Evolutionary conservation across 2,329 filamentous ascomycete species (phyloP), one percentile per base, ranked within the genome.

Genomic region (Pyricularia sp.): DNA sequence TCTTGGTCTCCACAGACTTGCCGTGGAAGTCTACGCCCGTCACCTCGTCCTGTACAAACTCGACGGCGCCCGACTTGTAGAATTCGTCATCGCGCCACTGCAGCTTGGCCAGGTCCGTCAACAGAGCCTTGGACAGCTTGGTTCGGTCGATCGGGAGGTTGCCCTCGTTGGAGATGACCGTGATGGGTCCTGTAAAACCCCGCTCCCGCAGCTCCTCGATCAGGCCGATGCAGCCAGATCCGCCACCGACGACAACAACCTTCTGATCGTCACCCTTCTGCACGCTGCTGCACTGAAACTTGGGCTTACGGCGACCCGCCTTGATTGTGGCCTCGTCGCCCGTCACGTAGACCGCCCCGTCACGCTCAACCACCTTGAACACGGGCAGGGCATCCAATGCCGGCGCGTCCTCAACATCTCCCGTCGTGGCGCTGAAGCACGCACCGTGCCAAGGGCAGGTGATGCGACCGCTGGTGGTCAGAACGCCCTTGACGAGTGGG

Each of bases 391-490:
- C 85, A 75, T 98, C 93, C 30, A 97, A 86, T 1, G 92, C 95
- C 0, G 95, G 95, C 0, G 94, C 94, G 76, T 98, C 93, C 81
- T 99, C 95, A 70, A 99, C 92, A 74, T 99, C 95, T 68, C 95
- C 95, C 9, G 91, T 96, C 69, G 86, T 86, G 71, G 92, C 88
- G 71, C 92, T 95, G 82, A 97, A 99, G 83, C 95, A 99, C 69
- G 95, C 95, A 82, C 94, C 94, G 78, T 98, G 94, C 95, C 95
- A 98, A 3, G 94, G 93, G 78, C 95, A 99, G 7, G 92, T 97
- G 71, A 99, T 80, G 67, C 93, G 86, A 5, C 95, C 95, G 73
- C 91, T 89, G 2, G 88, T 87, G 9, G 92, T 92, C 71, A 99
- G 80, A 9, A 98, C 89, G 68, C 95, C 95, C 73, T 94, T 93